Evolutionary conservation across 192 early-diverging fungal genomes (phyloP).

Genomic region (Coemansia brasiliensis): DNA sequence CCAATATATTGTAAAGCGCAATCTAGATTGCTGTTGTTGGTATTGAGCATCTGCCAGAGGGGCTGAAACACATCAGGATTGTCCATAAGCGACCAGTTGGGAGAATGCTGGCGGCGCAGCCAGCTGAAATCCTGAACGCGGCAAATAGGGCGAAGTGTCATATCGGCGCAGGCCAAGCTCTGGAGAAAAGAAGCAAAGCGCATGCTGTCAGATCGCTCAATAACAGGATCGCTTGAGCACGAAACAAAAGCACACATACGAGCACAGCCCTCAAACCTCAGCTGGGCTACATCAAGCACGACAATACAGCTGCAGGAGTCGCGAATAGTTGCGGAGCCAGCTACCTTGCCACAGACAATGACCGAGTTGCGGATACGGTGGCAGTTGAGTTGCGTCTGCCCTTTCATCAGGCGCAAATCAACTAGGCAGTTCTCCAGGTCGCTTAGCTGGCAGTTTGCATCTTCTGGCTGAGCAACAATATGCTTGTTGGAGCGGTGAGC

Average conservation of each 20-base stretch:
- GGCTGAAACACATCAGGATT: background rate
- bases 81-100: constrained; percentile 65
- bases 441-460: constrained; percentile 41
- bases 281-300: constrained; percentile 77
- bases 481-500: no score
- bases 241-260: constrained; percentile 66
- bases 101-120: constrained; percentile 74
- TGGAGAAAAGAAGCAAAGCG: constrained; percentile 65
- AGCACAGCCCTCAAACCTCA: constrained; percentile 77
- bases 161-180: constrained; percentile 22
- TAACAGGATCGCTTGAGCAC: constrained; percentile 79
- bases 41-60: constrained; percentile 6
- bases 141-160: constrained; percentile 47
- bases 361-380: constrained; percentile 67
- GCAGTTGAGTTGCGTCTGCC: constrained; percentile 68
- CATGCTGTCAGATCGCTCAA: constrained; percentile 74
- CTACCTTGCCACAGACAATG: constrained; percentile 65
- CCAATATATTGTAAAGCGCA: no score
- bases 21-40: no score
- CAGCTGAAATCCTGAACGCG: constrained; percentile 92
- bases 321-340: constrained; percentile 73
- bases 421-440: constrained; percentile 64
- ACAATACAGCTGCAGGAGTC: constrained; percentile 63
- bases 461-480: no score
- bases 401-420: constrained; percentile 56